Evolutionary conservation across 805 yeast species (phyloP), one percentile per base, ranked within the genome.

Genomic region (Yarrowia porcina): DNA sequence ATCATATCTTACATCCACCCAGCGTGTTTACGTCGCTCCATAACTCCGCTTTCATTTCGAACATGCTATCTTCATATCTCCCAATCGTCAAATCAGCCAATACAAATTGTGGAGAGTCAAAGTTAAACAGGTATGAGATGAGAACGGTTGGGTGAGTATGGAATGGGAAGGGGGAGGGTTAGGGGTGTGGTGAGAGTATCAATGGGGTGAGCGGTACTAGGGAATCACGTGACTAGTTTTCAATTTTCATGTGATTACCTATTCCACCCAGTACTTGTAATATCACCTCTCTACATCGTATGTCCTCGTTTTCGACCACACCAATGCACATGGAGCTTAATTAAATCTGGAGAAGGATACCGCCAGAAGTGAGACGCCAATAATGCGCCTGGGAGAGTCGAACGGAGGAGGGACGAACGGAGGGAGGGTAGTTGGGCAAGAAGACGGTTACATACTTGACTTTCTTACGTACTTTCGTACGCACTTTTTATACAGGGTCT

Each of bases 11-110:
- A 45, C 52, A 45, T 45, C 49, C 33, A 44, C 21, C 49, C 8
- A 12, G n/a, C n/a, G 15, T 44, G 49, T 44, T 44, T 23, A 25
- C 33, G 23, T 44, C 36, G 23, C 52, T 11, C 25, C 17, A 28
- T 21, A 7, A 7, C 18, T 10, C 52, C 4, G 15, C 36, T 45
- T 28, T 30, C 52, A 45, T 45, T 45, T 45, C 36, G 13, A 18
- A 28, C 52, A 30, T 45, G 52, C 36, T 45, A 45, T 45, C 52
- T 44, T 27, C 52, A 13, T 45, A 45, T 45, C 52, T 45, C 52
- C 52, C 52, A 45, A 45, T 45, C 52, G 18, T 13, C 27, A 44
- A 45, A 45, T 45, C 52, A 45, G 52, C 52, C 52, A 45, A 45
- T 45, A 45, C 52, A 45, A 44, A 45, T 28, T 45, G 52, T 30